These are phyloP conservation scores for Trametopsis cervina DNA, from an alignment of 768 basidiomycete species.

Conservation along the genomic window DNA sequence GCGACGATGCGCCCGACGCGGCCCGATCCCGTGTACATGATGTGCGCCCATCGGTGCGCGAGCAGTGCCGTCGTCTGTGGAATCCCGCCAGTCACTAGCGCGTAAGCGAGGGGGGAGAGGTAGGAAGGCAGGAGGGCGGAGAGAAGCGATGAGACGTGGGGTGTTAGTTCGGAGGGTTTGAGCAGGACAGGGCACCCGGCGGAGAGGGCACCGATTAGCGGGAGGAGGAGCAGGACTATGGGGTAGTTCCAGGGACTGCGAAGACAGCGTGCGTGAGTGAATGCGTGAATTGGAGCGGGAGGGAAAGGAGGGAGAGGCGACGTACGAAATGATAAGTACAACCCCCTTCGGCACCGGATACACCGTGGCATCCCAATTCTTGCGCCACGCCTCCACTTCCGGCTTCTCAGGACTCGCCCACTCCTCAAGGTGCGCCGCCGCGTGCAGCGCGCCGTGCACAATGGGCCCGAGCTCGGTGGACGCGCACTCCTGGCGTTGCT, in stretches of 20 bases:
- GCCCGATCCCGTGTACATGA: constrained; percentile 27
- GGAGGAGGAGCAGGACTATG: constrained; percentile 43
- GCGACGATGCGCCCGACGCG: constrained; percentile 33
- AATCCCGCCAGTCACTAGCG: constrained; percentile 43
- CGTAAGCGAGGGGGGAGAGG: constrained; percentile 43
- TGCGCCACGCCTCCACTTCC: constrained; percentile 34
- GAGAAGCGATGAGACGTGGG: constrained; percentile 41
- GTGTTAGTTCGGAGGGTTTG: constrained; percentile 59
- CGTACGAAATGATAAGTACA: constrained; percentile 53
- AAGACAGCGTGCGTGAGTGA: not conserved
- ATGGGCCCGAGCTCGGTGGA: constrained; percentile 36
- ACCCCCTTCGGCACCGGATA: constrained; percentile 54
- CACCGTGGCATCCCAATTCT: constrained; percentile 45
- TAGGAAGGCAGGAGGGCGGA: constrained; percentile 49
- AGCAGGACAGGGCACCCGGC: constrained; percentile 61
- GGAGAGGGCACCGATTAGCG: constrained; percentile 62
- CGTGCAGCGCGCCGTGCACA: constrained; percentile 34
- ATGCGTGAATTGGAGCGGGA: constrained; percentile 3
- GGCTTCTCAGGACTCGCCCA: constrained; percentile 46
- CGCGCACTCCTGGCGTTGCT: constrained; percentile 16
- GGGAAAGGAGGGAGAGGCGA: constrained; percentile 11
- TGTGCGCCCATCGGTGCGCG: constrained; percentile 32
- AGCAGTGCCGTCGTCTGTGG: constrained; percentile 29
- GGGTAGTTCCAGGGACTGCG: constrained; percentile 67
- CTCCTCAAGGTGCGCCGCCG: constrained; percentile 44